phyloP scores from a whole-genome alignment of 1,284 basidiomycete species.

The Trichosporon faecale region DNA sequence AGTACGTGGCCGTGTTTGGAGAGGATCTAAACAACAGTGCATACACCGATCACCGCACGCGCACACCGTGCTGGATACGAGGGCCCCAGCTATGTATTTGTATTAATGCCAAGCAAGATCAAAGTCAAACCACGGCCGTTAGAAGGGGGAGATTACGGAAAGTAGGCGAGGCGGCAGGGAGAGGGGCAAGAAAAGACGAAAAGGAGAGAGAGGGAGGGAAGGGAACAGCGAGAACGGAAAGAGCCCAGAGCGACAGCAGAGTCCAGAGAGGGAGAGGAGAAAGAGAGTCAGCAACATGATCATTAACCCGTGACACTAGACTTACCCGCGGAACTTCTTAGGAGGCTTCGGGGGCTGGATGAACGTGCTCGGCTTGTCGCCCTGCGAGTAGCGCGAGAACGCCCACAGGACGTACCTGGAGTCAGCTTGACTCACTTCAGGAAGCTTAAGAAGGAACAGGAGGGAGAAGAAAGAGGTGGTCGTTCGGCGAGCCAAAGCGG shows the following conservation, averaged over 20 bases:
- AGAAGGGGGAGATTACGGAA: background rate
- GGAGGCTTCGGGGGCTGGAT: slow-evolving; percentile 34
- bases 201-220: background rate
- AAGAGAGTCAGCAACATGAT: background rate
- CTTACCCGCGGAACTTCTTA: slow-evolving; percentile 49
- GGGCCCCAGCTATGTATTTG: slow-evolving; percentile 34
- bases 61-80: slow-evolving; percentile 35
- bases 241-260: background rate
- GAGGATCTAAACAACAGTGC: background rate
- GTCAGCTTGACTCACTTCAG: background rate
- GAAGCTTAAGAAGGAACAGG: background rate
- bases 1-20: background rate
- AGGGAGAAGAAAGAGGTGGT: background rate
- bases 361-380: slow-evolving; percentile 33
- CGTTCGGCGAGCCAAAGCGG: too few relatives aligned
- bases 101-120: background rate
- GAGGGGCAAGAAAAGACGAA: background rate
- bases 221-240: background rate
- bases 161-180: background rate
- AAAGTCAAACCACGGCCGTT: background rate
- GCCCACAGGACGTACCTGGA: slow-evolving; percentile 37
- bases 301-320: slow-evolving; percentile 1
- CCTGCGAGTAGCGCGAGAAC: slow-evolving; percentile 42
- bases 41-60: slow-evolving; percentile 20
- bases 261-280: too few relatives aligned